phyloP scores from a whole-genome alignment of 1,139 yeast species.

The Pichia cactophila region DNA sequence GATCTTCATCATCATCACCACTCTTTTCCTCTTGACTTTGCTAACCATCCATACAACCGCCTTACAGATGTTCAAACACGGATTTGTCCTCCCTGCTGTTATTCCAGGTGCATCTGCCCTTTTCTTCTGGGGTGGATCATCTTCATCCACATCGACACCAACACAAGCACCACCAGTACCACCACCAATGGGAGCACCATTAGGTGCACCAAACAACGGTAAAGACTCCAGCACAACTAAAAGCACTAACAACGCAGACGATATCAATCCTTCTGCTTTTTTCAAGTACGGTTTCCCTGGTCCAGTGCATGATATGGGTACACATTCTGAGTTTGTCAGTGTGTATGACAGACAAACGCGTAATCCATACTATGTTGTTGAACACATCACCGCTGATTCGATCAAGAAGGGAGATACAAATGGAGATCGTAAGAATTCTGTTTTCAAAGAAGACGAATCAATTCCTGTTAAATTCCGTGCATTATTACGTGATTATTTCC shows the following conservation, averaged over 20 bases:
- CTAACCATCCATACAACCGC: not conserved
- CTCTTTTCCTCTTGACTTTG: not conserved
- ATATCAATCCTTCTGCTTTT: slow-evolving; percentile 63
- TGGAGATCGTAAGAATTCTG: slow-evolving; percentile 72
- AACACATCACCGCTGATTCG: slow-evolving; percentile 78
- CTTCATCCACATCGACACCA: slow-evolving; percentile 13
- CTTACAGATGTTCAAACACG: slow-evolving; percentile 12
- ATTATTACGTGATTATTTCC: slow-evolving; percentile 72
- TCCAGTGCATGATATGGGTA: slow-evolving; percentile 77
- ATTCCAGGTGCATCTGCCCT: slow-evolving; percentile 21
- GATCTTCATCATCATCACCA: not conserved
- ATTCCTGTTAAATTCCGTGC: slow-evolving; percentile 75
- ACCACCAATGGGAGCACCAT: slow-evolving; percentile 10
- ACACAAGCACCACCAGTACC: slow-evolving; percentile 13
- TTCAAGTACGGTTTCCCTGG: slow-evolving; percentile 93
- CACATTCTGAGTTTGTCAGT: slow-evolving; percentile 68
- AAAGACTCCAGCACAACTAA: slow-evolving; percentile 1
- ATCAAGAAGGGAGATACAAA: slow-evolving; percentile 37
- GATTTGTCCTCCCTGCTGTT: slow-evolving; percentile 15
- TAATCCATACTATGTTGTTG: slow-evolving; percentile 81
- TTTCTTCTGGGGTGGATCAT: slow-evolving; percentile 22
- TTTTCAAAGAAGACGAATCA: slow-evolving; percentile 80
- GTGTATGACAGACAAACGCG: slow-evolving; percentile 80
- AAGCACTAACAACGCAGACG: not conserved
- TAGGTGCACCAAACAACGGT: slow-evolving; percentile 11